phyloP scores from a whole-genome alignment of 306 rosid genomes.

The Prunus kanzakura region DNA sequence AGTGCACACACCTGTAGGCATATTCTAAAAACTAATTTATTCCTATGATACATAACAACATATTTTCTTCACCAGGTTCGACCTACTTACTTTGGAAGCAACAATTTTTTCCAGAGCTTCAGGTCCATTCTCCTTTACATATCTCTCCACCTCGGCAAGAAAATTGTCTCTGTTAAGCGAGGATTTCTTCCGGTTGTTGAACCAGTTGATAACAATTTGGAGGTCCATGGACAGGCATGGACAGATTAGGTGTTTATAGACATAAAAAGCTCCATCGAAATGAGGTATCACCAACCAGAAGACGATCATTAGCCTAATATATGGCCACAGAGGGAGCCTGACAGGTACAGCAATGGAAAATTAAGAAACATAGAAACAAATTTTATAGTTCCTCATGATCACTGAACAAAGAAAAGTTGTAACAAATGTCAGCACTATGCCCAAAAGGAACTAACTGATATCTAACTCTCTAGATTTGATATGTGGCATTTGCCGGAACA shows the following conservation, averaged over 20 bases:
- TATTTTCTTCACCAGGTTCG: not conserved
- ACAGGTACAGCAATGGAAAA: slow-evolving; percentile 9
- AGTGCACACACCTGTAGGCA: not conserved
- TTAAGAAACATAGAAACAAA: not conserved
- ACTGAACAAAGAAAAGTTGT: no score
- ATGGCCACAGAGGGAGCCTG: slow-evolving; percentile 51
- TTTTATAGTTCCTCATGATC: not conserved
- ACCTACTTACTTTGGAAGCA: slow-evolving; percentile 35
- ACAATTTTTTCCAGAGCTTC: slow-evolving; percentile 50
- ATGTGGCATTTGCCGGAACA: no score
- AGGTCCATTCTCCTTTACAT: slow-evolving; percentile 40
- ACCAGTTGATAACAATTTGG: slow-evolving; percentile 13
- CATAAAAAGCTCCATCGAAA: slow-evolving; percentile 47
- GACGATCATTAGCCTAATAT: slow-evolving; percentile 48
- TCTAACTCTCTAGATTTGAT: no score
- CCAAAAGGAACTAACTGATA: no score
- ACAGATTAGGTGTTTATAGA: slow-evolving; percentile 32
- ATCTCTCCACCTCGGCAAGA: slow-evolving; percentile 41
- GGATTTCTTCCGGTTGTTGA: slow-evolving; percentile 24
- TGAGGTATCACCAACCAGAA: slow-evolving; percentile 39
- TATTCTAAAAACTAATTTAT: no score
- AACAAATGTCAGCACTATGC: no score
- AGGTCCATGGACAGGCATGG: slow-evolving; percentile 20
- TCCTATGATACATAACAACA: not conserved
- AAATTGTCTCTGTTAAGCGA: slow-evolving; percentile 27